A percentile compares a stretch with the other conserved stretches of the same genome.
Evolutionary conservation across 2,329 filamentous ascomycete species (phyloP).

Genomic region (Neofusicoccum ribis): DNA sequence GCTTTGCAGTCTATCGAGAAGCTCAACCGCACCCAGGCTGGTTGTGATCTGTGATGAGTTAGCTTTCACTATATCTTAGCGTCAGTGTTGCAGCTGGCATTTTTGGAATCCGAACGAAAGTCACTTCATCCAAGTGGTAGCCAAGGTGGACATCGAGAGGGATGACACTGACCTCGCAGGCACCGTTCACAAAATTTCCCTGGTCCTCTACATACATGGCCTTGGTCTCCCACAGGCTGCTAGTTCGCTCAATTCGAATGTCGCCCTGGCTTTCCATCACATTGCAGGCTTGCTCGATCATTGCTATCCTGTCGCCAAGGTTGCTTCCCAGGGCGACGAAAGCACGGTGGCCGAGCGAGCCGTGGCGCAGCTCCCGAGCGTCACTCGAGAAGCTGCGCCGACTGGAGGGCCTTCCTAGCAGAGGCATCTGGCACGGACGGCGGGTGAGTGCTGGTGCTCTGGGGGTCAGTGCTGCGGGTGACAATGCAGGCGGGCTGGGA

Average conservation of each 20-base stretch:
- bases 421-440: constrained; percentile 1
- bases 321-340: constrained; percentile 94
- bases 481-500: neutral
- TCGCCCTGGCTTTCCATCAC: constrained; percentile 69
- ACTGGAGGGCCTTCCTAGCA: neutral
- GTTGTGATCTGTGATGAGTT: constrained; percentile 69
- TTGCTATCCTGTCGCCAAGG: constrained; percentile 77
- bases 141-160: neutral
- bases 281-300: constrained; percentile 81
- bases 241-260: constrained; percentile 76
- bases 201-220: constrained; percentile 97
- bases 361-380: neutral
- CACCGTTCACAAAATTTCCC: constrained; percentile 85
- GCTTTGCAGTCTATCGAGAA: constrained; percentile 78
- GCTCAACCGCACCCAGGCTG: constrained; percentile 67
- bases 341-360: constrained; percentile 42
- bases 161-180: constrained; percentile 70
- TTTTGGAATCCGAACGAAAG: neutral
- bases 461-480: neutral
- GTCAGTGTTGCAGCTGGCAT: no score
- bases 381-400: neutral
- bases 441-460: neutral
- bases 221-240: constrained; percentile 88
- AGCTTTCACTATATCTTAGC: neutral
- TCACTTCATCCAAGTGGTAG: neutral